Conservation (phyloP, 208 protist genomes). For the Phytomonas sp. region DNA sequence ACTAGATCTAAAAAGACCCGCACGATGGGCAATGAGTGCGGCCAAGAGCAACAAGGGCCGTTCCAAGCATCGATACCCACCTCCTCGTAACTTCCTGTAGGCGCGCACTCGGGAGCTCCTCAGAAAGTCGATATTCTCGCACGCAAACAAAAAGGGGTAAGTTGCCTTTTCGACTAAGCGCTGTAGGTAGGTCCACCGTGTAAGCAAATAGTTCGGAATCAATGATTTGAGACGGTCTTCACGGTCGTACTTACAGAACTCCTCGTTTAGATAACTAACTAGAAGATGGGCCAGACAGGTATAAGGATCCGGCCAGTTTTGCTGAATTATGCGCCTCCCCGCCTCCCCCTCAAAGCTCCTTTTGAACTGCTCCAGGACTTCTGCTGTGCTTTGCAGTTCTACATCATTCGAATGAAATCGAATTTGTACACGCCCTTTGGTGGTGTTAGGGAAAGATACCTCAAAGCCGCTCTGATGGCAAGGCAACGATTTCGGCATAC, state of each 20-base stretch:
- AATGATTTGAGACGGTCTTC: neutral
- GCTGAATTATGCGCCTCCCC: neutral
- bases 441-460: neutral
- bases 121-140: neutral
- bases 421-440: neutral
- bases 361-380: neutral
- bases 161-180: neutral
- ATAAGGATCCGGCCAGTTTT: neutral
- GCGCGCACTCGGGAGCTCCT: neutral
- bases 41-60: neutral
- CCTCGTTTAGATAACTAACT: neutral
- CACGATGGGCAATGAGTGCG: neutral
- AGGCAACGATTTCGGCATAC: neutral
- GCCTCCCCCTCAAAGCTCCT: neutral
- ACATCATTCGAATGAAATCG: neutral
- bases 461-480: neutral
- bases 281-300: neutral
- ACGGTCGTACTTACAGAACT: neutral
- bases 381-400: neutral
- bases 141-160: neutral
- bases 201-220: neutral
- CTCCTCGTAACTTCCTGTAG: neutral
- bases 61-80: neutral
- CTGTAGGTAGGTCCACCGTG: neutral
- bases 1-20: neutral